Percentiles rank a stretch among this genome's conserved stretches.
Evolutionary conservation across 306 rosid species (phyloP).

Genomic region (Echinosophora koreensis): DNA sequence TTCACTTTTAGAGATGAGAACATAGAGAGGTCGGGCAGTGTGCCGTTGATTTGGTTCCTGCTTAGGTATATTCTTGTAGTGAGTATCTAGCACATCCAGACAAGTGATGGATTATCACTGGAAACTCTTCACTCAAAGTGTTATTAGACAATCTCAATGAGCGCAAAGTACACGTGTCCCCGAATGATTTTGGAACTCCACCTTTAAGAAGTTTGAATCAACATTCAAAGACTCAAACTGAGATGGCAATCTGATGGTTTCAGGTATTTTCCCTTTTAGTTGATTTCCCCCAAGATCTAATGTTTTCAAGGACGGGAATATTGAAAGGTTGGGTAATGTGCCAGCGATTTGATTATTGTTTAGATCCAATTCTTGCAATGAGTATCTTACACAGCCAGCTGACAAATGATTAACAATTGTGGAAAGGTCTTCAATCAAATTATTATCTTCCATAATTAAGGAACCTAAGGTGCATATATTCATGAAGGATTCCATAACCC

Average conservation of each 20-base stretch:
- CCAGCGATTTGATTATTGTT: constrained; percentile 21
- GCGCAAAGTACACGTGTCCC: neutral
- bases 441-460: neutral
- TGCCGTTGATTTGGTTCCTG: constrained; percentile 1
- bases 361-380: constrained; percentile 38
- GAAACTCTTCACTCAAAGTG: neutral
- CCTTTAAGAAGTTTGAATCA: neutral
- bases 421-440: neutral
- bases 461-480: neutral
- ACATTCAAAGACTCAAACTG: neutral
- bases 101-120: constrained; percentile 4
- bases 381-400: constrained; percentile 1
- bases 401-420: constrained; percentile 19
- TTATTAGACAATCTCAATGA: neutral
- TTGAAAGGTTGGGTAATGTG: constrained; percentile 26
- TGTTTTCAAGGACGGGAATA: neutral
- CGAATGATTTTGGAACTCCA: constrained; percentile 35
- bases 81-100: constrained; percentile 37
- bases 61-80: neutral
- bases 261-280: neutral
- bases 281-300: neutral
- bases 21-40: neutral
- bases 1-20: neutral
- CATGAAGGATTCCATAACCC: neutral
- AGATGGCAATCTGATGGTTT: neutral